phyloP scores from a whole-genome alignment of 2,329 filamentous ascomycete species.

The Fusarium chlamydosporum region DNA sequence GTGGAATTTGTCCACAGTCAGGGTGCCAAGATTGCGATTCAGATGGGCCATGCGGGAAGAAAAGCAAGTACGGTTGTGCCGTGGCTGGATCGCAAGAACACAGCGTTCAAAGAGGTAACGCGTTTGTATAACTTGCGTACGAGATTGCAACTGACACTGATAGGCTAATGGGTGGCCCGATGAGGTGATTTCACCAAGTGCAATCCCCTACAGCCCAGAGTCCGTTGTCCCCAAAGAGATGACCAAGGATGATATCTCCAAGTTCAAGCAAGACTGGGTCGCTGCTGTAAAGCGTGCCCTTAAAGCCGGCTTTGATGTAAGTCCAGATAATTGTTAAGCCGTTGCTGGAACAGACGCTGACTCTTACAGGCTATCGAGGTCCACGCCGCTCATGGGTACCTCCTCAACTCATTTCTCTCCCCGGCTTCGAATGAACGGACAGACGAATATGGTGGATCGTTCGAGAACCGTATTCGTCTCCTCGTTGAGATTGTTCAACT shows the following conservation, averaged over 20 bases:
- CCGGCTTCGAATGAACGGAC: conserved; percentile 65
- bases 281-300: conserved; percentile 43
- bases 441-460: conserved; percentile 64
- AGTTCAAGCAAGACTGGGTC: conserved; percentile 45
- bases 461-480: conserved; percentile 61
- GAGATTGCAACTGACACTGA: not conserved
- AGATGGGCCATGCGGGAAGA: conserved; percentile 77
- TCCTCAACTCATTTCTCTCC: conserved; percentile 67
- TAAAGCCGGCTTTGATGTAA: conserved; percentile 44
- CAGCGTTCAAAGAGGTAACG: conserved; percentile 45
- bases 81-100: conserved; percentile 48
- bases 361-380: conserved; percentile 38
- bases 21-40: conserved; percentile 74
- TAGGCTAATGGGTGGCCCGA: conserved; percentile 50
- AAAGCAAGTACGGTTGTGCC: conserved; percentile 61
- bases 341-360: not conserved
- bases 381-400: conserved; percentile 66
- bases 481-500: conserved; percentile 61
- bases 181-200: conserved; percentile 43
- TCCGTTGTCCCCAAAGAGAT: conserved; percentile 44
- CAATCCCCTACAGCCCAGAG: conserved; percentile 42
- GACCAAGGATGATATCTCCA: conserved; percentile 44
- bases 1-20: conserved; percentile 75
- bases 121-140: fast-evolving
- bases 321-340: not conserved